phyloP scores from a whole-genome alignment of 1,139 yeast species.

The Candida neerlandica region DNA sequence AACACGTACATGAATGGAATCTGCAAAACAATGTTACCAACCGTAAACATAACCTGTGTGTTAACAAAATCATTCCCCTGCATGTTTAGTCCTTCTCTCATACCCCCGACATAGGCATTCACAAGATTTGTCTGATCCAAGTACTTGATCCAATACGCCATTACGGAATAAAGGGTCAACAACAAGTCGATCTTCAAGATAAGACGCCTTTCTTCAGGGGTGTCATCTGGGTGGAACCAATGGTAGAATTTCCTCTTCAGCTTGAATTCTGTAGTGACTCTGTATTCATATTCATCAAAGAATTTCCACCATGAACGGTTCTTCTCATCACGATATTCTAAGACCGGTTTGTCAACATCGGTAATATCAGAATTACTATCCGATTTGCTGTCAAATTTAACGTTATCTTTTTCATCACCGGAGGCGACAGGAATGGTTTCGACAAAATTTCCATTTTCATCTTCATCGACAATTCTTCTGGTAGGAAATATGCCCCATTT shows the following conservation, averaged over 20 bases:
- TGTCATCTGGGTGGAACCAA: conserved; percentile 63
- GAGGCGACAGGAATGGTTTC: too few relatives aligned
- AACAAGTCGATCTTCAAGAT: conserved; percentile 63
- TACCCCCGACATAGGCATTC: conserved; percentile 71
- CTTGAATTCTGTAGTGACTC: conserved; percentile 40
- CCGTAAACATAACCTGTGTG: conserved; percentile 58
- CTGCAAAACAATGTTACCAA: conserved; percentile 40
- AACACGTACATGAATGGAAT: conserved; percentile 45
- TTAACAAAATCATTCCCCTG: conserved; percentile 64
- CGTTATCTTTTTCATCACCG: conserved; percentile 59
- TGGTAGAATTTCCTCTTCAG: conserved; percentile 55
- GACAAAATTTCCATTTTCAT: too few relatives aligned
- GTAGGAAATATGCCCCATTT: too few relatives aligned
- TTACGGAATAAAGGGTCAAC: conserved; percentile 59
- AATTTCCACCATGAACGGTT: too few relatives aligned
- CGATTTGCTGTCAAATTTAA: too few relatives aligned
- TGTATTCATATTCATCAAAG: conserved; percentile 42
- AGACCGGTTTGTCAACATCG: too few relatives aligned
- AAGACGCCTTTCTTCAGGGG: conserved; percentile 56
- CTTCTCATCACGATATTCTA: too few relatives aligned
- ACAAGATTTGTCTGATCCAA: conserved; percentile 62
- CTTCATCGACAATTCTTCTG: too few relatives aligned
- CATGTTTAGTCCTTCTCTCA: conserved; percentile 61
- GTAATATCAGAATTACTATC: too few relatives aligned
- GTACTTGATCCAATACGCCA: conserved; percentile 73